Conservation (phyloP, 202 grass and related monocot species). For the Setaria italica region DNA sequence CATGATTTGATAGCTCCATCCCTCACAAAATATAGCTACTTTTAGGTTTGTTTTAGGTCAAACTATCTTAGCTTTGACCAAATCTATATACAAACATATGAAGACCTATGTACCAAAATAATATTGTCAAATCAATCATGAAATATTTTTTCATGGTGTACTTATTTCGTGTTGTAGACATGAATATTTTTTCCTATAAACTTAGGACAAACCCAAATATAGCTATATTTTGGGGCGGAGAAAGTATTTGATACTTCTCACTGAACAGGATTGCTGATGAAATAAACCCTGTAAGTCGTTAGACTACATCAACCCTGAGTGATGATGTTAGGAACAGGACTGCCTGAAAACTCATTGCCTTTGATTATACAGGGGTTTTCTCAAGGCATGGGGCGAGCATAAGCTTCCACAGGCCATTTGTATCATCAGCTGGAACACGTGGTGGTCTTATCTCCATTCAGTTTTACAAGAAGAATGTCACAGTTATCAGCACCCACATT, state of each 20-base stretch:
- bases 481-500: slow-evolving; percentile 28
- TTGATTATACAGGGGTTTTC: slow-evolving; percentile 59
- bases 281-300: slow-evolving; percentile 35
- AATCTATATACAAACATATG: no score
- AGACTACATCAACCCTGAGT: slow-evolving; percentile 5
- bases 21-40: no score
- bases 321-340: background rate
- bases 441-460: slow-evolving; percentile 60
- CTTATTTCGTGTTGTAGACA: no score
- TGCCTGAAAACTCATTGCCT: background rate
- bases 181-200: no score
- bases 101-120: no score
- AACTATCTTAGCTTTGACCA: no score
- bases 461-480: slow-evolving; percentile 54
- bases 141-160: no score
- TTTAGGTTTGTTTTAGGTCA: no score
- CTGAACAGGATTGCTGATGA: slow-evolving; percentile 44
- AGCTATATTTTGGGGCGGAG: no score
- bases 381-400: slow-evolving; percentile 39
- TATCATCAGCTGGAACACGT: slow-evolving; percentile 40
- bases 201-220: no score
- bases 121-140: no score
- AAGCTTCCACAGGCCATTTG: slow-evolving; percentile 54
- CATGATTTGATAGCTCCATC: background rate
- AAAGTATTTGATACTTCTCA: slow-evolving; percentile 30